Evolutionary conservation across 2,329 filamentous ascomycete genomes (phyloP), one percentile per base, ranked within the genome.

Genomic region (Nakataea oryzae): DNA sequence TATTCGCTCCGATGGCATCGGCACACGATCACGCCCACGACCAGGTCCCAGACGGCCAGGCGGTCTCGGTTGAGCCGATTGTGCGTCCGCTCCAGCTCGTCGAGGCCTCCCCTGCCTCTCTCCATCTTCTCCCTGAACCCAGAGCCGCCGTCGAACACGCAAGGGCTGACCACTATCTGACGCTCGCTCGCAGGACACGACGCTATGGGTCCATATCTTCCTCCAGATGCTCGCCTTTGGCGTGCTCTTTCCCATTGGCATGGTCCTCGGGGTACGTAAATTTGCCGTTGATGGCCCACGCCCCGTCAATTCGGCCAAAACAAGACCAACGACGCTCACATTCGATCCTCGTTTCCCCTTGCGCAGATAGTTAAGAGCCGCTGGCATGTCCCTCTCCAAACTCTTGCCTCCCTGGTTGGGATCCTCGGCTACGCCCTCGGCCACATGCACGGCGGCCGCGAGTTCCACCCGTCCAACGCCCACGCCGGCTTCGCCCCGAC

Each of bases 321-420:
- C 21, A 32, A 17, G 21, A 50, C 17, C n/a, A 50, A 9, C 41
- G 13, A 50, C 21, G 32, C 50, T 29, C 4, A 13, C 28, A 4
- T 21, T 14, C 6, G 3, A 30, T 7, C 28, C 21, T 11, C 8
- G 41, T 13, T 7, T 21, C 11, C 54, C 61, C 58, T 50, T 61
- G 29, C 64, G 57, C 72, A 96, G 88, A 93, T 99, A 63, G 86
- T 89, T 66, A 91, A 91, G 65, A 96, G 88, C 64, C 86, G 90
- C 75, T 97, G 91, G 91, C 95, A 99, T 77, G 93, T 97, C 60
- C 93, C 95, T 8, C 79, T 91, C 3, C 95, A 99, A 74, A 81
- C 88, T 30, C 70, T 89, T 61, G 91, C 88, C 66, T 88, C 90
- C 28, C 75, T 85, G 29, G 80, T 97, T 66, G 90, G 91, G 3